These are phyloP conservation scores for Eimeria praecox DNA, from an alignment of 169 alveolate genomes.

Conservation along the genomic window DNA sequence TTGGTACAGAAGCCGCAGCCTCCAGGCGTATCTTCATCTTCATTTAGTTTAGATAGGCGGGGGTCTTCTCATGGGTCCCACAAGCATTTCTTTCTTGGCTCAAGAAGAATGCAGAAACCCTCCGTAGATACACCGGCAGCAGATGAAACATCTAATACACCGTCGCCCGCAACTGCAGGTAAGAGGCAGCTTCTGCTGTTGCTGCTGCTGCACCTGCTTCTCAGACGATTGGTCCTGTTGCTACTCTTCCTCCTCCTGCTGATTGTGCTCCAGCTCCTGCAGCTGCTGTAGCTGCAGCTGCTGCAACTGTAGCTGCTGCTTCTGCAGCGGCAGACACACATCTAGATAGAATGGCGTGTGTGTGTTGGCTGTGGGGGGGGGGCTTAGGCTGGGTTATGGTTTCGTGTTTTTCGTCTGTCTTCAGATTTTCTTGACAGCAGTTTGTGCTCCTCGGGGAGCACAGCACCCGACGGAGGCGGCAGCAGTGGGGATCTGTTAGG, in stretches of 20 bases:
- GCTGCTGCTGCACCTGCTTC: not conserved
- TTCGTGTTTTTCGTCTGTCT: not conserved
- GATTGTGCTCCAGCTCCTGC: not conserved
- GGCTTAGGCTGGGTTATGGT: too few species aligned
- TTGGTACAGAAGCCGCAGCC: not conserved
- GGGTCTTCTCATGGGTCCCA: not conserved
- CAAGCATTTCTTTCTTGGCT: not conserved
- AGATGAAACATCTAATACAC: not conserved
- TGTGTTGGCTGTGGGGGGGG: not conserved
- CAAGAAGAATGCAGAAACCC: not conserved
- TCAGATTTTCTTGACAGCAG: not conserved
- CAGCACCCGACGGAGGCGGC: not conserved
- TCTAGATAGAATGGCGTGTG: not conserved
- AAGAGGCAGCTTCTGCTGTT: not conserved
- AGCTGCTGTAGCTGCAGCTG: slow-evolving; percentile 1
- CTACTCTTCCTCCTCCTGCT: not conserved
- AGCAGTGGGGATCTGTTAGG: not conserved
- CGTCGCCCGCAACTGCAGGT: not conserved
- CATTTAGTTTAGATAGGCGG: not conserved
- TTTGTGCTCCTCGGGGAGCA: not conserved
- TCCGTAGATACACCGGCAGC: not conserved
- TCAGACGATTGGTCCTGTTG: not conserved
- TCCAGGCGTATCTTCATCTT: not conserved
- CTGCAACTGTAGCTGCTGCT: not conserved
- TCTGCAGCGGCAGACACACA: not conserved